These are phyloP conservation scores for Dioszegia hungarica DNA, from an alignment of 768 basidiomycete species.

Conservation along the genomic window DNA sequence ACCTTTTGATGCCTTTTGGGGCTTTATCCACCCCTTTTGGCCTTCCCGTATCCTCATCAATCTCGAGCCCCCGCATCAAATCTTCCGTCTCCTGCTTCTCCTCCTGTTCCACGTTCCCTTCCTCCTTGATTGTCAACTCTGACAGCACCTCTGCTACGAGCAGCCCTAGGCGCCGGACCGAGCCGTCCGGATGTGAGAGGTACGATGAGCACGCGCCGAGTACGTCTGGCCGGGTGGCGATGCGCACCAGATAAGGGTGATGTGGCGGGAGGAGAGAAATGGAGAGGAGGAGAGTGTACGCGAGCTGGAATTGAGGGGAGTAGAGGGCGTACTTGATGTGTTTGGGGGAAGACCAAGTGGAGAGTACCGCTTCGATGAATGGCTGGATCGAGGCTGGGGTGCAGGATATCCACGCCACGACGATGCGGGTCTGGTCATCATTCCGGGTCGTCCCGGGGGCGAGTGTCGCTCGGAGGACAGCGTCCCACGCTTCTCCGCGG, in stretches of 20 bases:
- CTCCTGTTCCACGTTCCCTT: neutral
- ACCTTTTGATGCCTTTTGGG: conserved; percentile 51
- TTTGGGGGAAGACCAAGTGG: conserved; percentile 69
- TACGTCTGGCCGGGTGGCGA: conserved; percentile 53
- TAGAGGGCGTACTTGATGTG: conserved; percentile 76
- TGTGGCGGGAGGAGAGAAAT: conserved; percentile 60
- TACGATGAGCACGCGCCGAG: conserved; percentile 68
- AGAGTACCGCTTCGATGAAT: conserved; percentile 50
- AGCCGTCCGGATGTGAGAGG: conserved; percentile 68
- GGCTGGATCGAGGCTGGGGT: conserved; percentile 36
- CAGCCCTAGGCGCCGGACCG: conserved; percentile 86
- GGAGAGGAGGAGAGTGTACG: conserved; percentile 63
- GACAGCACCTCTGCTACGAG: conserved; percentile 69
- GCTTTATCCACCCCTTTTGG: neutral
- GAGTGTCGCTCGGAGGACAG: conserved; percentile 17
- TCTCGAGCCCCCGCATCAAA: conserved; percentile 27
- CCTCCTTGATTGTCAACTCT: conserved; percentile 22
- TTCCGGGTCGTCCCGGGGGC: conserved; percentile 43
- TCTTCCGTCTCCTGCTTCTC: conserved; percentile 32
- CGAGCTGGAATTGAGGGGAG: conserved; percentile 70
- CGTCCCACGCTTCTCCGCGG: conserved; percentile 35
- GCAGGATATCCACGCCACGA: conserved; percentile 63
- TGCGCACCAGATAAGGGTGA: conserved; percentile 50
- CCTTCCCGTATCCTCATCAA: conserved; percentile 23
- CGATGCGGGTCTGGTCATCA: conserved; percentile 53